Percentiles rank a stretch among this genome's conserved stretches.
Conservation (phyloP, 768 basidiomycete species). For the Nidularia sp. region DNA sequence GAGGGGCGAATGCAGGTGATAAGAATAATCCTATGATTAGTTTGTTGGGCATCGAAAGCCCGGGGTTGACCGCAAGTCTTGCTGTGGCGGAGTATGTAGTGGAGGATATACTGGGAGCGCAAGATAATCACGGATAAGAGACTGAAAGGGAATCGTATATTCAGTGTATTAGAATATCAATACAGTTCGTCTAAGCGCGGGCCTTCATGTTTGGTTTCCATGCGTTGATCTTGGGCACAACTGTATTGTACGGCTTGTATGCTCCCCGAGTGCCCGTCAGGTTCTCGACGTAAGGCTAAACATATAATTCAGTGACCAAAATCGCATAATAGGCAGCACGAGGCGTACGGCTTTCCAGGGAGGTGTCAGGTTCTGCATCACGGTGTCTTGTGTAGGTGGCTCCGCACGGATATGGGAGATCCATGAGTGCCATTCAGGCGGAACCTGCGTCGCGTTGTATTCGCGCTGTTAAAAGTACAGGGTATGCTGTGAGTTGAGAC, state of each 20-base stretch:
- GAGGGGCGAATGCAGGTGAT: constrained; percentile 15
- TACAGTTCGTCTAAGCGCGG: constrained; percentile 31
- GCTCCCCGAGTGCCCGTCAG: constrained; percentile 91
- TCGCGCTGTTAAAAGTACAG: constrained; percentile 50
- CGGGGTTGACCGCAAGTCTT: constrained; percentile 83
- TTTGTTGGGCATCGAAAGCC: constrained; percentile 87
- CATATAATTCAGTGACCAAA: constrained; percentile 4
- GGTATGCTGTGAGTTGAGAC: neutral
- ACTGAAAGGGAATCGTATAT: constrained; percentile 1
- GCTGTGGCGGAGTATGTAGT: constrained; percentile 85
- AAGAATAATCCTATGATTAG: constrained; percentile 62
- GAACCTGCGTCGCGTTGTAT: constrained; percentile 89
- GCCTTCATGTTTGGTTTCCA: constrained; percentile 76
- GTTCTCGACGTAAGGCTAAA: constrained; percentile 81
- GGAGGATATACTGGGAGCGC: constrained; percentile 43
- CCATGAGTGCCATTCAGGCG: constrained; percentile 98
- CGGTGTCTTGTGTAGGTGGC: constrained; percentile 70
- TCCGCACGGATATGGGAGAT: constrained; percentile 83
- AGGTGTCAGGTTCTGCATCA: constrained; percentile 66
- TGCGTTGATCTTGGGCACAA: constrained; percentile 70
- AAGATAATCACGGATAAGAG: constrained; percentile 5
- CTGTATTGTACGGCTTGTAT: constrained; percentile 87
- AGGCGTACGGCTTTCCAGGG: constrained; percentile 78
- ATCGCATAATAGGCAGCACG: neutral
- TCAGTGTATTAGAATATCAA: constrained; percentile 1